Base-by-base conservation (phyloP, 371 early-diverging fungal genomes). In the Actinomortierella ambigua region DNA sequence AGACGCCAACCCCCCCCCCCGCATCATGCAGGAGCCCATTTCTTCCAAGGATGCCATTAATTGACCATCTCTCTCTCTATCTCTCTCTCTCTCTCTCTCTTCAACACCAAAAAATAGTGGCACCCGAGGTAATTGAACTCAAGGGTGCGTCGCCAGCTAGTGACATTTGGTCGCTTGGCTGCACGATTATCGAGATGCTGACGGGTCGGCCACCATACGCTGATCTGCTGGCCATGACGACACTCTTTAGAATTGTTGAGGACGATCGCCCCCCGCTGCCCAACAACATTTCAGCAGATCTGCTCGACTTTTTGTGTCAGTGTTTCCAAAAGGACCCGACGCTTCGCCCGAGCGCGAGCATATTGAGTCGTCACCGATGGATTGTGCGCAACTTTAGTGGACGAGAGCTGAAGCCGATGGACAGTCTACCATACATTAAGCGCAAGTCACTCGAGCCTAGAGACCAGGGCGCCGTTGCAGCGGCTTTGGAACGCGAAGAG, bases 91-190 rank as follows among this genome's bases (percentile, higher is more conserved):
- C n/a, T n/a, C n/a, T n/a, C n/a, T n/a, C n/a, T n/a, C n/a, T 29
- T 55, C 63, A 18, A 56, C 60, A 56, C 50, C 41, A 17, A 3
- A 55, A 17, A 50, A 51, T 63, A 92, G 91, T 98, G 97, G 95
- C 98, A n/a, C 98, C 98, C 2, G 98, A 98, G 80, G 93, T 98
- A 0, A 95, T 95, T 75, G 86, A 92, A 60, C 77, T 94, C 23
- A 84, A 90, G 54, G 94, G 95, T 3, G 86, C 93, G 1, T 86
- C 89, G 1, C 87, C 89, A 4, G 88, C 89, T 23, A 92, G 94
- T 0, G 97, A 96, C 68, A 95, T 96, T 4, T 96, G 95, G 95
- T 85, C 75, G 26, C 75, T 96, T 17, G 96, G 94, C 24, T 95
- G 95, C 63, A 94, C 94, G 0, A 73, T 95, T 9, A 84, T 95